Evolutionary conservation across 2,329 filamentous ascomycete species (phyloP).

Genomic region (Pseudocercospora vitis): DNA sequence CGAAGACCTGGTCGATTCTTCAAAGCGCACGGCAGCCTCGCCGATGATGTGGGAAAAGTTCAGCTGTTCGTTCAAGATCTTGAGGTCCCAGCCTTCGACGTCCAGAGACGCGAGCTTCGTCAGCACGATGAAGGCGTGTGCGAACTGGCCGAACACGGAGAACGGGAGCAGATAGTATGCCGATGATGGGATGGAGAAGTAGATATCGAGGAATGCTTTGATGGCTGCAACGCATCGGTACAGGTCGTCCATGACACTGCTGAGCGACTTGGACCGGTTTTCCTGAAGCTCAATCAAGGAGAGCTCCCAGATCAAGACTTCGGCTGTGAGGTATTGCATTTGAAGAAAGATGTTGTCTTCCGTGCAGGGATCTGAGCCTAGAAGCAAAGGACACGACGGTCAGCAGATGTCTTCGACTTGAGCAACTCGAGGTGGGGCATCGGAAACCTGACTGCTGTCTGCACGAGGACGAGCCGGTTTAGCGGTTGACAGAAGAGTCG

Average conservation of each 20-base stretch:
- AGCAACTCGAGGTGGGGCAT: no score
- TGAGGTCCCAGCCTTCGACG: slow-evolving; percentile 34
- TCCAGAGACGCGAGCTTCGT: slow-evolving; percentile 34
- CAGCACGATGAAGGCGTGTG: slow-evolving; percentile 33
- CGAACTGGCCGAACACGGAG: slow-evolving; percentile 34
- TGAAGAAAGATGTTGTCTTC: slow-evolving; percentile 27
- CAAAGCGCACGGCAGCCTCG: slow-evolving; percentile 25
- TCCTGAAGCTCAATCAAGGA: slow-evolving; percentile 32
- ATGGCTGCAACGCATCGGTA: slow-evolving; percentile 31
- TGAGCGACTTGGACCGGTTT: slow-evolving; percentile 23
- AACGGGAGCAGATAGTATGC: slow-evolving; percentile 34
- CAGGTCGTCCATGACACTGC: slow-evolving; percentile 30
- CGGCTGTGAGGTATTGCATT: slow-evolving; percentile 32
- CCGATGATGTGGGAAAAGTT: slow-evolving; percentile 30
- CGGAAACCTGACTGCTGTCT: no score
- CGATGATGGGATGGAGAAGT: slow-evolving; percentile 30
- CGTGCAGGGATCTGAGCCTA: slow-evolving; percentile 22
- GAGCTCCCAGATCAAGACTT: slow-evolving; percentile 33
- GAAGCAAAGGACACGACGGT: no score
- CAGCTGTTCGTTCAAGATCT: slow-evolving; percentile 23
- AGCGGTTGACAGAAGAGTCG: no score
- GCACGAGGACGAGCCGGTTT: no score
- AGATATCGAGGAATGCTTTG: slow-evolving; percentile 30
- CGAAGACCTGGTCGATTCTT: slow-evolving; percentile 19
- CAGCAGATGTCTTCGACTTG: no score